Conservation (phyloP, 495 filamentous ascomycete species). For the Bacidia rubella region DNA sequence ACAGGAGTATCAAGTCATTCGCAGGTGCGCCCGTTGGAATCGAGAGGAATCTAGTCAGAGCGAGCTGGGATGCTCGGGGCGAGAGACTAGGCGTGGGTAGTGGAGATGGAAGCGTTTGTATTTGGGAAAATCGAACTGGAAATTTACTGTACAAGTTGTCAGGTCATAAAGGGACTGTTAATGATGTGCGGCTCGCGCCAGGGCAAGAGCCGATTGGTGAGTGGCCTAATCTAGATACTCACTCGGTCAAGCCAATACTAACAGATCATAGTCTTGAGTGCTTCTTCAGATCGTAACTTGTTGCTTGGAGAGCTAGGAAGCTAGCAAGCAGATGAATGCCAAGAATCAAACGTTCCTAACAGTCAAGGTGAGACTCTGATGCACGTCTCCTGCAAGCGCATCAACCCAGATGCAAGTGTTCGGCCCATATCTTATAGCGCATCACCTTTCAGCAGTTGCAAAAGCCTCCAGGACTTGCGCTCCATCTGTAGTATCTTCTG, state of each 20-base stretch:
- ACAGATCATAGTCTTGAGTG: constrained; percentile 59
- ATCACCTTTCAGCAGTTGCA: too few relatives aligned
- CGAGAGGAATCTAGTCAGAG: constrained; percentile 84
- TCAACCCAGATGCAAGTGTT: too few relatives aligned
- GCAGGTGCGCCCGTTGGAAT: constrained; percentile 77
- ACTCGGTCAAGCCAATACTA: constrained; percentile 9
- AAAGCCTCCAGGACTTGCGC: too few relatives aligned
- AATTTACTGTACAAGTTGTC: constrained; percentile 91
- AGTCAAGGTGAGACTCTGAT: too few relatives aligned
- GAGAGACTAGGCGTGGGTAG: constrained; percentile 79
- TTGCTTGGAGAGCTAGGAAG: constrained; percentile 12
- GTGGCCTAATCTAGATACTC: constrained; percentile 25
- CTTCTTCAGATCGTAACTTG: constrained; percentile 52
- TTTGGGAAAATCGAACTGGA: constrained; percentile 73
- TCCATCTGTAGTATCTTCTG: too few relatives aligned
- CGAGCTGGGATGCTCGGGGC: constrained; percentile 82
- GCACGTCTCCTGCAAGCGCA: too few relatives aligned
- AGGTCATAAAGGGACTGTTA: constrained; percentile 90
- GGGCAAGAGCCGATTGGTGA: constrained; percentile 75
- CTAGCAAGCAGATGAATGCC: too few relatives aligned
- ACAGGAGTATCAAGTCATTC: constrained; percentile 71
- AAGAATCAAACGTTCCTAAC: too few relatives aligned
- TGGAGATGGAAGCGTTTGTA: constrained; percentile 76
- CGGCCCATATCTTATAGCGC: too few relatives aligned
- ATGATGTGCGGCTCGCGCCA: constrained; percentile 84